These are phyloP conservation scores for Colletotrichum endophyticum DNA, from an alignment of 2,329 filamentous ascomycete species.

Conservation along the genomic window DNA sequence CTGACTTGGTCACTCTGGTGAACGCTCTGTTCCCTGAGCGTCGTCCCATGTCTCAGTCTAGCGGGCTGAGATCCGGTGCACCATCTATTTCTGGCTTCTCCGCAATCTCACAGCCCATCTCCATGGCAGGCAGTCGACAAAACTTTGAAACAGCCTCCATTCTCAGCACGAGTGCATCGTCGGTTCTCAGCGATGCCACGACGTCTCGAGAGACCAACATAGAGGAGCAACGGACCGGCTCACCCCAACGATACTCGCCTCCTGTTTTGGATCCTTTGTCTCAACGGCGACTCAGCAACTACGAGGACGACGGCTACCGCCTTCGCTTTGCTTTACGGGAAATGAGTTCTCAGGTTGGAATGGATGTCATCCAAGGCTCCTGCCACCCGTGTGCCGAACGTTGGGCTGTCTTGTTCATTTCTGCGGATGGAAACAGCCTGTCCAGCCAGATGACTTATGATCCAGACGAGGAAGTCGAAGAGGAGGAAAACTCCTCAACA, in stretches of 20 bases:
- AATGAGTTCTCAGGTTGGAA: conserved; percentile 69
- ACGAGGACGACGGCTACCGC: conserved; percentile 69
- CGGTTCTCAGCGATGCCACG: conserved; percentile 72
- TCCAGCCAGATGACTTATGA: conserved; percentile 77
- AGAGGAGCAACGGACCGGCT: conserved; percentile 56
- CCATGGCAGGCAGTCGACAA: conserved; percentile 60
- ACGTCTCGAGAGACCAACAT: conserved; percentile 69
- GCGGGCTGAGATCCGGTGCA: conserved; percentile 67
- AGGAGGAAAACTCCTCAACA: conserved; percentile 65
- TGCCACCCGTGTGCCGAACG: conserved; percentile 82
- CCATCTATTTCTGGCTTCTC: conserved; percentile 73
- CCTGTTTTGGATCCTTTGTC: conserved; percentile 49
- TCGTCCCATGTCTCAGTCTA: conserved; percentile 68
- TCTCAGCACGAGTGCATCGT: conserved; percentile 75
- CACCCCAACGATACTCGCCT: conserved; percentile 61
- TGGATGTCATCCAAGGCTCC: conserved; percentile 67
- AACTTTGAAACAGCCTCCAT: conserved; percentile 72
- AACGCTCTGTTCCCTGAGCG: conserved; percentile 84
- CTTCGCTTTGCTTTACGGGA: conserved; percentile 73
- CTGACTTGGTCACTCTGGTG: conserved; percentile 80
- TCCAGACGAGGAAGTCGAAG: conserved; percentile 67
- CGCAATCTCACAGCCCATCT: conserved; percentile 70
- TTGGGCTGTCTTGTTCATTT: conserved; percentile 84
- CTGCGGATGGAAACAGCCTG: conserved; percentile 72
- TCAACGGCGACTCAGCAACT: conserved; percentile 52